phyloP scores from a whole-genome alignment of 2,329 filamentous ascomycete genomes.

The Zalaria sp. region DNA sequence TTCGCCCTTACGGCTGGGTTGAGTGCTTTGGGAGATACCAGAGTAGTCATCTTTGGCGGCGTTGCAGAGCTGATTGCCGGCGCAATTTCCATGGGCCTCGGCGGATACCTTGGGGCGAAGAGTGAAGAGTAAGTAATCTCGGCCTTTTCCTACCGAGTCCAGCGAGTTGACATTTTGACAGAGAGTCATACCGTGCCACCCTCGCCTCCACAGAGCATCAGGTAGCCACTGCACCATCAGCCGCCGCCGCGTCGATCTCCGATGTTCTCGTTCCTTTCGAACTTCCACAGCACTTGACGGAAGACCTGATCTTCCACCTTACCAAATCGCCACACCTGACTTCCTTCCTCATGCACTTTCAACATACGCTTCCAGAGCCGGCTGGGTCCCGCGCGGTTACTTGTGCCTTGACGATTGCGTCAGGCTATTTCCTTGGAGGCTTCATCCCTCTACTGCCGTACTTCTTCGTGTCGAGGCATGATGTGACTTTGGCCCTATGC shows the following conservation, averaged over 20 bases:
- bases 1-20: conserved; percentile 28
- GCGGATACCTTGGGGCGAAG: conserved; percentile 30
- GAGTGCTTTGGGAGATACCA: conserved; percentile 22
- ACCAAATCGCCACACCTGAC: conserved; percentile 4
- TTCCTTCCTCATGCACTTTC: conserved; percentile 33
- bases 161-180: conserved; percentile 1
- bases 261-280: conserved; percentile 1
- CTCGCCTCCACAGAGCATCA: conserved; percentile 3
- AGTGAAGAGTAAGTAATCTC: conserved; percentile 25
- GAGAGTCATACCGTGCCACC: conserved; percentile 10
- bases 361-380: conserved; percentile 30
- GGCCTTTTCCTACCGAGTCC: conserved; percentile 7
- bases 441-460: conserved; percentile 57
- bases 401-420: conserved; percentile 50
- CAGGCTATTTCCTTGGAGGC: conserved; percentile 56
- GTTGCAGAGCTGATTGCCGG: conserved; percentile 26
- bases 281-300: conserved; percentile 5
- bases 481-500: background rate
- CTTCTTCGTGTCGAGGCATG: conserved; percentile 36
- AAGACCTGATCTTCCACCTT: conserved; percentile 10
- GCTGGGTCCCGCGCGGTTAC: conserved; percentile 27
- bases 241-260: background rate
- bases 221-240: conserved; percentile 1
- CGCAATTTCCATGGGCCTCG: conserved; percentile 27
- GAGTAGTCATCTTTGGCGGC: conserved; percentile 24